These are phyloP conservation scores for Trichoderma aggressivum DNA, from an alignment of 2,329 filamentous ascomycete species.

Conservation along the genomic window DNA sequence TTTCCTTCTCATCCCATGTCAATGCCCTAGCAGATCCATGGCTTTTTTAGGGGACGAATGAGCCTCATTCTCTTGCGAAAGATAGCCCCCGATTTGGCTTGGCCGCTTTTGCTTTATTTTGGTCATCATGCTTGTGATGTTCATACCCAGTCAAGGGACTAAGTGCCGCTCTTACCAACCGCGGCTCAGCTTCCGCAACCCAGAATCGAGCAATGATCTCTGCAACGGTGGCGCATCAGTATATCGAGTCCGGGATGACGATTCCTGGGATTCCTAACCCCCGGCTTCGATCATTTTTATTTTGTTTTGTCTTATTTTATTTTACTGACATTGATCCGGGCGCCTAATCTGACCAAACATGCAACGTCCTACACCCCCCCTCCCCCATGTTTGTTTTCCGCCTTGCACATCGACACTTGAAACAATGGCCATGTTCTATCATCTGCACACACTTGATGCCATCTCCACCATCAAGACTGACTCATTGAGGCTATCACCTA, in stretches of 20 bases:
- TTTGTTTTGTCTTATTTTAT: not conserved
- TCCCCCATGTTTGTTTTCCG: not conserved
- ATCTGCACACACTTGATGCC: not conserved
- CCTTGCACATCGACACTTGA: conserved; percentile 6
- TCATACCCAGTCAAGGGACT: not conserved
- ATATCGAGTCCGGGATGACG: not conserved
- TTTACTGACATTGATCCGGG: not conserved
- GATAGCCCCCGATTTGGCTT: conserved; percentile 2
- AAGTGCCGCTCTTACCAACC: conserved; percentile 2
- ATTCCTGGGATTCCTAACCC: not conserved
- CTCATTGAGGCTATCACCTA: not conserved
- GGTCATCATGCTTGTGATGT: not conserved
- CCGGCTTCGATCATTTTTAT: not conserved
- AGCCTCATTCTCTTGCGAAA: conserved; percentile 9
- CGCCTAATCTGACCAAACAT: conserved; percentile 9
- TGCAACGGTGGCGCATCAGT: not conserved
- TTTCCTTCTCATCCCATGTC: conserved; percentile 11
- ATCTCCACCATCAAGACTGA: conserved; percentile 8
- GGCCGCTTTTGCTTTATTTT: not conserved
- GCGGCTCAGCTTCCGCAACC: conserved; percentile 3
- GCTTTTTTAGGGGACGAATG: conserved; percentile 10
- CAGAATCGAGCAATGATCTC: not conserved
- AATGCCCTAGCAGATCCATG: conserved; percentile 6
- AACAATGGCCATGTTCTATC: not conserved
- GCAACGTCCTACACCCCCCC: not conserved